Percentiles rank a stretch among this genome's conserved stretches.
Conservation (phyloP, 495 filamentous ascomycete species). For the Tirmania nivea region DNA sequence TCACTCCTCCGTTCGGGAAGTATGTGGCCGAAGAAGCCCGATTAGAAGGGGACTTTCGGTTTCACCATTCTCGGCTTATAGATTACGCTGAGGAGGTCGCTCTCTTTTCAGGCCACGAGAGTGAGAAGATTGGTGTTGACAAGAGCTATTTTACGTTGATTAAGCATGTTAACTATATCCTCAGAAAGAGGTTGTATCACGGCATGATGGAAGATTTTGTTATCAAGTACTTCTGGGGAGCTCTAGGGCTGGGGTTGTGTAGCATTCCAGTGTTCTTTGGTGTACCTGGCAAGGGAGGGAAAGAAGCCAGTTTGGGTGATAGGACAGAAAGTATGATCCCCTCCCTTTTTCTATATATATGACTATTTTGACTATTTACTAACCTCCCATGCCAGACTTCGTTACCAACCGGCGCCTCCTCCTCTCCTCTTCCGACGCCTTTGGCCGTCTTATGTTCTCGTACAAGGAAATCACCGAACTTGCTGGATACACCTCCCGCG, state of each 20-base stretch:
- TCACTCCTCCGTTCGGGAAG: conserved; percentile 95
- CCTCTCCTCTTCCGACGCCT: conserved; percentile 78
- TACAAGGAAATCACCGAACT: conserved; percentile 94
- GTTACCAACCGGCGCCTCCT: conserved; percentile 87
- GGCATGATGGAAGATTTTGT: conserved; percentile 98
- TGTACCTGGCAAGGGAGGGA: conserved; percentile 40
- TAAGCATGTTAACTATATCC: conserved; percentile 93
- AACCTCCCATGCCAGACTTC: conserved; percentile 31
- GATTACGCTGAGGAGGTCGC: conserved; percentile 91
- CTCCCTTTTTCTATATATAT: not conserved
- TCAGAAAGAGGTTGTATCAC: conserved; percentile 74
- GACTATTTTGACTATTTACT: not conserved
- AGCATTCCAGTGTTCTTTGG: conserved; percentile 91
- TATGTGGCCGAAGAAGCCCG: conserved; percentile 92
- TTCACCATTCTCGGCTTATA: conserved; percentile 82
- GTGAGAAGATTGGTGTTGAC: conserved; percentile 89
- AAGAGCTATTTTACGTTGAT: conserved; percentile 98
- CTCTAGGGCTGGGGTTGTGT: conserved; percentile 78
- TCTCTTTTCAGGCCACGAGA: conserved; percentile 78
- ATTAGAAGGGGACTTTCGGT: conserved; percentile 87
- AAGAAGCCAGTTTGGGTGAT: conserved; percentile 46
- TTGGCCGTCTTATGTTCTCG: conserved; percentile 91
- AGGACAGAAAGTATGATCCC: conserved; percentile 54
- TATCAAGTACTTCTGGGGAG: conserved; percentile 98
- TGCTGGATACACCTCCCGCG: conserved; percentile 83